A percentile compares a stretch with the other conserved stretches of the same genome.
Conservation (phyloP, 106 monocot genomes). For the Amphibolis antarctica region DNA sequence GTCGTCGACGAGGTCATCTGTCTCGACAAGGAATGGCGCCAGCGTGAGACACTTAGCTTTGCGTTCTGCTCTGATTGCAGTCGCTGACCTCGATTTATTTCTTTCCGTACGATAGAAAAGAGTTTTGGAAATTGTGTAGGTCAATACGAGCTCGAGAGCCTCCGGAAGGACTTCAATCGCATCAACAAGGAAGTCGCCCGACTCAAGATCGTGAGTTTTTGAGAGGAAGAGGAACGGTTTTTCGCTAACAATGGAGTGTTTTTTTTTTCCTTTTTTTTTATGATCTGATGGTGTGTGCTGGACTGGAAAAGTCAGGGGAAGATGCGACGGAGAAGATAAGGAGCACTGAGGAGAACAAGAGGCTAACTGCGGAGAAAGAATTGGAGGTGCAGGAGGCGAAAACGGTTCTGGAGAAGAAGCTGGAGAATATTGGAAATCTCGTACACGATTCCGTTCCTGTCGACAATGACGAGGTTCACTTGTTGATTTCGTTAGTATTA, state of each 20-base stretch:
- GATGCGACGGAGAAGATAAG: constrained; percentile 74
- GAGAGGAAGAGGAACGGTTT: background rate
- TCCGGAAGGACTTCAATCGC: constrained; percentile 77
- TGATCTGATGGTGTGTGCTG: background rate
- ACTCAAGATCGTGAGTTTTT: constrained; percentile 52
- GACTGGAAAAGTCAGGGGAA: constrained; percentile 33
- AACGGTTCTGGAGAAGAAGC: constrained; percentile 48
- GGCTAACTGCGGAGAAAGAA: constrained; percentile 39
- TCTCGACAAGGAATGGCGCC: constrained; percentile 92
- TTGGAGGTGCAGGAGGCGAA: constrained; percentile 84
- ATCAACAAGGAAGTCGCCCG: constrained; percentile 75
- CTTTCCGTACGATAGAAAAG: background rate
- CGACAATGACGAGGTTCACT: constrained; percentile 68
- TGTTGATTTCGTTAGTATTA: background rate
- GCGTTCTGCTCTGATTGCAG: background rate
- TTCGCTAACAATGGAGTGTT: background rate
- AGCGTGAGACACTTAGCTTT: constrained; percentile 22
- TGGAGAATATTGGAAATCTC: constrained; percentile 63
- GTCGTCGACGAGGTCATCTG: constrained; percentile 77
- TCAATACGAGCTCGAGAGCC: constrained; percentile 73
- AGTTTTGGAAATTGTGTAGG: constrained; percentile 20
- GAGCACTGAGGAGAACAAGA: constrained; percentile 81
- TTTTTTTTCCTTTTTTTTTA: background rate
- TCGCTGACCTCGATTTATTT: background rate
- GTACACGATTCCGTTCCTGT: constrained; percentile 88